phyloP scores from a whole-genome alignment of 192 early-diverging fungal genomes.

The Coemansia aciculifera region DNA sequence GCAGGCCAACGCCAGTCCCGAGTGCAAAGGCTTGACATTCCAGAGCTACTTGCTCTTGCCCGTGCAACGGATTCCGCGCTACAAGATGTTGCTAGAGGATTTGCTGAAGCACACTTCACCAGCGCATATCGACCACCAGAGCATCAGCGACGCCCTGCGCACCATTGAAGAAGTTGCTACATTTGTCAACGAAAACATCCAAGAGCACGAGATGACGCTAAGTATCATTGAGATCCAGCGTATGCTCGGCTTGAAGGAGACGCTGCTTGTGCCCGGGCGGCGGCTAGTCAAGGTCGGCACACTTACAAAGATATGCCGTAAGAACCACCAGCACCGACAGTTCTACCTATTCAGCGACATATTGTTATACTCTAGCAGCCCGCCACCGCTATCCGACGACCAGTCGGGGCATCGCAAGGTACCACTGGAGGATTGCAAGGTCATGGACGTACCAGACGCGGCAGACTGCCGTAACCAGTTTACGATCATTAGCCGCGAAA shows the following conservation, averaged over 20 bases:
- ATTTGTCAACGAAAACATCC: conserved; percentile 79
- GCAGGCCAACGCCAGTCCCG: conserved; percentile 39
- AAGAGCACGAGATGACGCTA: conserved; percentile 74
- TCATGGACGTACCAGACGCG: conserved; percentile 58
- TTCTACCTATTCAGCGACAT: conserved; percentile 80
- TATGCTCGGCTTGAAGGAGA: conserved; percentile 66
- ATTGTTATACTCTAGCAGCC: conserved; percentile 69
- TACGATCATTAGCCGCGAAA: conserved; percentile 76
- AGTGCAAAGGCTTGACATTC: conserved; percentile 55
- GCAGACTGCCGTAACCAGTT: conserved; percentile 65
- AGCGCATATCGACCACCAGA: conserved; percentile 51
- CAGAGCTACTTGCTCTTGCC: conserved; percentile 57
- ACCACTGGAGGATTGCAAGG: conserved; percentile 60
- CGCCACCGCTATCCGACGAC: conserved; percentile 59
- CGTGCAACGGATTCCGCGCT: conserved; percentile 54
- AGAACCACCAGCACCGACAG: conserved; percentile 67
- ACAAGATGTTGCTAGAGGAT: conserved; percentile 57
- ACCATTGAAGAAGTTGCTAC: conserved; percentile 64
- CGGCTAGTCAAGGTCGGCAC: conserved; percentile 63
- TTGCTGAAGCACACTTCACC: conserved; percentile 56
- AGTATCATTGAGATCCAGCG: conserved; percentile 72
- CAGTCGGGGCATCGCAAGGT: conserved; percentile 72
- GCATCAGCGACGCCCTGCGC: conserved; percentile 40
- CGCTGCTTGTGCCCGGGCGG: conserved; percentile 70
- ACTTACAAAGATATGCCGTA: conserved; percentile 76